Base-by-base conservation (phyloP, 2,329 filamentous ascomycete species). In the Paracoccidioides brasiliensis region DNA sequence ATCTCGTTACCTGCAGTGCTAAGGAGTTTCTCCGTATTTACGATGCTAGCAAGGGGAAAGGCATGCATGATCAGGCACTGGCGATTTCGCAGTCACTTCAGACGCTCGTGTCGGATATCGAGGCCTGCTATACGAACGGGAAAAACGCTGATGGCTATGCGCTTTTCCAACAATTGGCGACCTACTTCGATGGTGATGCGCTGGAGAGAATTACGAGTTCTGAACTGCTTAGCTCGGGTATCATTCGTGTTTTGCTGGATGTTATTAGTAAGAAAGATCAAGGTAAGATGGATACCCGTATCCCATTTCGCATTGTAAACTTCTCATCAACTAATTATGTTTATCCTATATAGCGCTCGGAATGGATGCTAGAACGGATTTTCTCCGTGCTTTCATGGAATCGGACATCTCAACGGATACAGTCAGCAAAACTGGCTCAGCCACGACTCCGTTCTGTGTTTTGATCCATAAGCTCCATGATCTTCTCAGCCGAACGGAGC, bases 391-490 rank as follows among this genome's bases (percentile, higher is more conserved):
- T 3, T 98, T 98, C 72, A 95, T 97, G 90, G 83, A 85, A 49
- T 79, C 82, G 46, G 79, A 77, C 38, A 52, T 52, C 22, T 80
- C 86, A 52, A 71, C 74, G 22, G 69, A 67, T 58, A 85, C 81
- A 63, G 78, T 83, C 12, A 85, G 80, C 64, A 74, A 70, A 30
- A 83, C 82, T 66, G 84, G 82, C 14, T 79, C 81, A 4, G 83
- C 88, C 2, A 79, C 83, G 0, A 95, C 91, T 0, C 85, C 90
- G 0, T 95, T 97, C 69, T 93, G 90, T 65, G 81, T 95, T 53
- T 78, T 98, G 69, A 84, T 95, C 43, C 86, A 90, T 69, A 98
- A 98, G 70, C 77, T 98, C 37, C 93, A 98, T 71, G 93, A 98
- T 72, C 76, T 98, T 56, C 80, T 98, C 56, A 98, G 93, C 75